phyloP scores from a whole-genome alignment of 2,329 filamentous ascomycete genomes.

The Cytospora chrysosperma region DNA sequence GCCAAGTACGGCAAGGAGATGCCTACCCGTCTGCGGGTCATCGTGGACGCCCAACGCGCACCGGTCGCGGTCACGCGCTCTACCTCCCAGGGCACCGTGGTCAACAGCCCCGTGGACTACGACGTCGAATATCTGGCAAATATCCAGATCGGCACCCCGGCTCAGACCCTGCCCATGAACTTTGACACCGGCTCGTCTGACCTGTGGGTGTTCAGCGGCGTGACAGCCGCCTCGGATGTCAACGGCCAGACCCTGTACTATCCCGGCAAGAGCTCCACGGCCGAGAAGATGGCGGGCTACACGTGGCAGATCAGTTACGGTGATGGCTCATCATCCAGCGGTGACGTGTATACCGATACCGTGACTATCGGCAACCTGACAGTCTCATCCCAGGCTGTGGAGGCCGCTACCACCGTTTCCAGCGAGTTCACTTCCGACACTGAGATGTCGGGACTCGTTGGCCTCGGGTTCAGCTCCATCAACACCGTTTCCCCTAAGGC shows the following conservation, averaged over 20 bases:
- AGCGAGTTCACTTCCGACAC: conserved; percentile 24
- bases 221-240: conserved; percentile 25
- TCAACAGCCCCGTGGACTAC: not conserved
- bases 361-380: conserved; percentile 31
- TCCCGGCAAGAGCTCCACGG: conserved; percentile 29
- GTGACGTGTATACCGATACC: conserved; percentile 32
- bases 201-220: conserved; percentile 32
- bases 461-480: conserved; percentile 28
- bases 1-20: conserved; percentile 25
- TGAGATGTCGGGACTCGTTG: conserved; percentile 23
- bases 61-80: conserved; percentile 16
- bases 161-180: conserved; percentile 43
- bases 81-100: conserved; percentile 14
- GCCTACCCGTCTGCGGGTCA: conserved; percentile 19
- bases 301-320: conserved; percentile 34
- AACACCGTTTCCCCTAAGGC: conserved; percentile 28
- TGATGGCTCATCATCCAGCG: conserved; percentile 31
- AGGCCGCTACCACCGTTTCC: conserved; percentile 28
- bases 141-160: conserved; percentile 24
- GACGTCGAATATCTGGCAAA: conserved; percentile 21
- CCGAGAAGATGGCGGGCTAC: conserved; percentile 26
- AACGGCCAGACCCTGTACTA: conserved; percentile 30
- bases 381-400: conserved; percentile 28
- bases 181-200: conserved; percentile 49
- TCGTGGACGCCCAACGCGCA: conserved; percentile 23